Conservation (phyloP, 1,139 yeast species). For the Pichia norvegensis region DNA sequence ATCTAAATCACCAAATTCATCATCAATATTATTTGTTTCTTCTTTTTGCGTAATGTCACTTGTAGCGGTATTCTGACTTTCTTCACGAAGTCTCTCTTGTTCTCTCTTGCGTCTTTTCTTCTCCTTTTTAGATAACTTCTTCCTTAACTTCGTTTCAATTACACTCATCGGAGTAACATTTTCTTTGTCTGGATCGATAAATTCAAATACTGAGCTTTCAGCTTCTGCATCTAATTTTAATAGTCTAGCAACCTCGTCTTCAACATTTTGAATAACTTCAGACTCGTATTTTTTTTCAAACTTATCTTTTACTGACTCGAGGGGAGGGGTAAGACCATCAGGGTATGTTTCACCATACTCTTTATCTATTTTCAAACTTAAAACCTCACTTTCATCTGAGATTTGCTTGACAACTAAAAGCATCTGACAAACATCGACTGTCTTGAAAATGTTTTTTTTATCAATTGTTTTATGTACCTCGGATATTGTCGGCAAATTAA, state of each 20-base stretch:
- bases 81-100: conserved; percentile 2
- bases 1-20: conserved; percentile 19
- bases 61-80: background rate
- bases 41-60: conserved; percentile 30
- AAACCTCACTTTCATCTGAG: conserved; percentile 46
- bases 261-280: conserved; percentile 57
- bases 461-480: conserved; percentile 89
- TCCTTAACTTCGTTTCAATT: conserved; percentile 16
- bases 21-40: conserved; percentile 18
- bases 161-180: conserved; percentile 13
- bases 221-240: conserved; percentile 75
- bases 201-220: conserved; percentile 70
- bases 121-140: conserved; percentile 24
- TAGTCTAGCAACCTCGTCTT: conserved; percentile 69
- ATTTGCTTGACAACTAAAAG: conserved; percentile 64
- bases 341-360: conserved; percentile 42
- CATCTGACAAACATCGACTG: conserved; percentile 82
- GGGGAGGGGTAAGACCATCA: conserved; percentile 83
- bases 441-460: conserved; percentile 78
- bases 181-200: conserved; percentile 45
- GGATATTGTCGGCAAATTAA: conserved; percentile 84
- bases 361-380: conserved; percentile 32
- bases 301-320: conserved; percentile 48
- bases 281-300: conserved; percentile 45
- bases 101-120: conserved; percentile 15